Percentiles rank a stretch among this genome's conserved stretches.
phyloP scores from a whole-genome alignment of 371 early-diverging fungal genomes.

The Blakeslea trispora region DNA sequence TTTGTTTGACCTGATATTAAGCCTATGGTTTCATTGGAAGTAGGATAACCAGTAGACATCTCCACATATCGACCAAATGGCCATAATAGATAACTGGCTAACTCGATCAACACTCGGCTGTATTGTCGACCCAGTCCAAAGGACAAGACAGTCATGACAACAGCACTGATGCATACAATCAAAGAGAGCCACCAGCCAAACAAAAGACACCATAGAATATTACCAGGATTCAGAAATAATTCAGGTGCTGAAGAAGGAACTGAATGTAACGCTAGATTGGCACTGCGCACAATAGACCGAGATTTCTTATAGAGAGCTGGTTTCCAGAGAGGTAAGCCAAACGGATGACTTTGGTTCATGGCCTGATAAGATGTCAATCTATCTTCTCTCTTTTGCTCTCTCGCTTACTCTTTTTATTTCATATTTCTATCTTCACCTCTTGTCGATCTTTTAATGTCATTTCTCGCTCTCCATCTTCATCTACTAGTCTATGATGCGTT shows the following conservation, averaged over 20 bases:
- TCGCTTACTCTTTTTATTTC: neutral
- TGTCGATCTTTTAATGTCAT: constrained; percentile 70
- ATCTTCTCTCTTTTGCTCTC: neutral
- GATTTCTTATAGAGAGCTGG: constrained; percentile 94
- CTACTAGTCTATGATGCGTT: constrained; percentile 11
- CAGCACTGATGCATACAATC: constrained; percentile 57
- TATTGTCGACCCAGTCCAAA: constrained; percentile 59
- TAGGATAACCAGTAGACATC: constrained; percentile 34
- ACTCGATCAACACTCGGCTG: constrained; percentile 58
- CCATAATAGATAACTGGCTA: constrained; percentile 84
- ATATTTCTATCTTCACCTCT: constrained; percentile 43
- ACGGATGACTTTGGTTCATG: constrained; percentile 84
- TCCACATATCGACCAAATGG: constrained; percentile 94
- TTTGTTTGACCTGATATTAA: constrained; percentile 16
- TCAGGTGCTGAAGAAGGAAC: constrained; percentile 62
- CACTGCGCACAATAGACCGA: constrained; percentile 80
- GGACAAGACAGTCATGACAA: constrained; percentile 47
- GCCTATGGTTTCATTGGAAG: constrained; percentile 17
- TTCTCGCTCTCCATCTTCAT: constrained; percentile 31
- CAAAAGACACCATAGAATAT: constrained; percentile 82
- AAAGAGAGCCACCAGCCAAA: constrained; percentile 91
- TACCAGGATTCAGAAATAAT: constrained; percentile 75
- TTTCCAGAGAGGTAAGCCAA: constrained; percentile 96
- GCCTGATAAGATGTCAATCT: constrained; percentile 47
- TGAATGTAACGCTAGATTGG: constrained; percentile 81